Evolutionary conservation across 1,139 yeast species (phyloP).

Genomic region (Pichia sp.): DNA sequence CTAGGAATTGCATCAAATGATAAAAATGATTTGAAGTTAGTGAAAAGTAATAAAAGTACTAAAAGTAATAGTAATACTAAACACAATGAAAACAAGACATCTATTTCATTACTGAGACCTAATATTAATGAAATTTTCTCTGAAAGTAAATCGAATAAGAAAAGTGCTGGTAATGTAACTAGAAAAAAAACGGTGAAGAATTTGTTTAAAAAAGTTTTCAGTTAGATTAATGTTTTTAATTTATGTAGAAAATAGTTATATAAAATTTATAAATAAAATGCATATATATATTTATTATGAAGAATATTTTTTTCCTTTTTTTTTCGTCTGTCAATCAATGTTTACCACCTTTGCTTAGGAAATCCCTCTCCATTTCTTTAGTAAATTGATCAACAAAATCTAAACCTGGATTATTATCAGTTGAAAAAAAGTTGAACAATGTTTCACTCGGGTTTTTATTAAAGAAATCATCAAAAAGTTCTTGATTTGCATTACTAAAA

Average conservation of each 20-base stretch:
- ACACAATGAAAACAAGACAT: too few relatives aligned
- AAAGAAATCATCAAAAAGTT: conserved; percentile 29
- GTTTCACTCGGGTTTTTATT: conserved; percentile 42
- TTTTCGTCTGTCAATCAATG: conserved; percentile 1
- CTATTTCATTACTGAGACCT: too few relatives aligned
- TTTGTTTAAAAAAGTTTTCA: conserved; percentile 13
- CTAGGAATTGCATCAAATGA: too few relatives aligned
- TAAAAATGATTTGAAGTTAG: neutral
- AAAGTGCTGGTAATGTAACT: neutral
- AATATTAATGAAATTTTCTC: too few relatives aligned
- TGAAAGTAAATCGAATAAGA: neutral
- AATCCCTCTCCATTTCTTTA: conserved; percentile 66
- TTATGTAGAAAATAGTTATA: neutral
- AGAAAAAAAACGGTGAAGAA: conserved; percentile 11
- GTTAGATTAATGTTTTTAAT: neutral
- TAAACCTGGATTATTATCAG: conserved; percentile 53
- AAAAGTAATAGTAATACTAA: too few relatives aligned
- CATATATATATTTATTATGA: neutral
- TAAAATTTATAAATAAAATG: neutral
- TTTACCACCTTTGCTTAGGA: conserved; percentile 25
- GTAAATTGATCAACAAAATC: conserved; percentile 90
- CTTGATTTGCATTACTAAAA: conserved; percentile 22
- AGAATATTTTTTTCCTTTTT: too few relatives aligned
- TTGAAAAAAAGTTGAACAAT: conserved; percentile 65
- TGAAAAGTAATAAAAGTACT: neutral